Conservation (phyloP, 2,329 filamentous ascomycete genomes). For the Hypoxylon sp. region DNA sequence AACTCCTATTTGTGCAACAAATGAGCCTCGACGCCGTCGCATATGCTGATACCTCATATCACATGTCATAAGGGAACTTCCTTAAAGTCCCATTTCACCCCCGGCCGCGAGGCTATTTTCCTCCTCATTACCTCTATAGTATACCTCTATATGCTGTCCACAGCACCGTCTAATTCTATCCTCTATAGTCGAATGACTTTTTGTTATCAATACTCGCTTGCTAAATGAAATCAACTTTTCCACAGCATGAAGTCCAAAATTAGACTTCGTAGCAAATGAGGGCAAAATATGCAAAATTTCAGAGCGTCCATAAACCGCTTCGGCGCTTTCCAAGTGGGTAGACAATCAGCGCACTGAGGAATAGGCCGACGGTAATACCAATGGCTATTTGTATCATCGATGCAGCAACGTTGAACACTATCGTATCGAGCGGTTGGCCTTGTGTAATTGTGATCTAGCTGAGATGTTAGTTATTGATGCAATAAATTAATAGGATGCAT, state of each 20-base stretch:
- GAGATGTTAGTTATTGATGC: conserved; percentile 29
- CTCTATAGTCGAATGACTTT: conserved; percentile 33
- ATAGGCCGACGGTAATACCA: conserved; percentile 66
- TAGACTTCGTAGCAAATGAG: conserved; percentile 16
- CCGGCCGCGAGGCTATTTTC: conserved; percentile 39
- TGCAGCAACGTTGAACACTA: conserved; percentile 63
- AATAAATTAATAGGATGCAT: not conserved
- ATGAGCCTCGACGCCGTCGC: conserved; percentile 41
- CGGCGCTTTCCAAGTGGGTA: conserved; percentile 66
- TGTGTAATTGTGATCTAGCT: conserved; percentile 47
- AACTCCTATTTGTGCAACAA: conserved; percentile 29
- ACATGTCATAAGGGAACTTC: conserved; percentile 39
- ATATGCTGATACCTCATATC: conserved; percentile 46
- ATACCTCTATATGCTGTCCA: conserved; percentile 44
- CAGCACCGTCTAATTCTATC: conserved; percentile 40
- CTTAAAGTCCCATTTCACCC: conserved; percentile 24
- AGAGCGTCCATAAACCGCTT: conserved; percentile 66
- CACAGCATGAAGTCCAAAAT: conserved; percentile 27
- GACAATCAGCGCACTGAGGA: conserved; percentile 64
- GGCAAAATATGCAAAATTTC: conserved; percentile 29
- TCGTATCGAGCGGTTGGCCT: conserved; percentile 56
- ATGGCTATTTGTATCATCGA: conserved; percentile 69
- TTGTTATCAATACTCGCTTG: conserved; percentile 40
- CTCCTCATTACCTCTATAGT: conserved; percentile 45
- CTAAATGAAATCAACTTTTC: conserved; percentile 30